Percentiles rank a stretch among this genome's conserved stretches.
Conservation (phyloP, 1,284 basidiomycete genomes). For the Ganoderma lucidum region DNA sequence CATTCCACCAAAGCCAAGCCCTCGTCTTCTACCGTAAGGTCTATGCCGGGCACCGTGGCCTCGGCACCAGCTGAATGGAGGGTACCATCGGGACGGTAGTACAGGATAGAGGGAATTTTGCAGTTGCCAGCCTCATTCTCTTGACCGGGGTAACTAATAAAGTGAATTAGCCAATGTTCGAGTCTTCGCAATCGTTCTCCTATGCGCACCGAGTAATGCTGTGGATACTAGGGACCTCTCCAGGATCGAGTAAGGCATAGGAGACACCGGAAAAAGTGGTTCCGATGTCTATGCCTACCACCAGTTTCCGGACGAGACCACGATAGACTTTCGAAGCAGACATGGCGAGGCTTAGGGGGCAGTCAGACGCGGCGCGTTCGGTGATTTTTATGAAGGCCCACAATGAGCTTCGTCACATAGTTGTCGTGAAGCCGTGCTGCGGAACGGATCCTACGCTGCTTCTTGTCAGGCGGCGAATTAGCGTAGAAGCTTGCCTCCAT, state of each 20-base stretch:
- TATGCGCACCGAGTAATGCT: slow-evolving; percentile 57
- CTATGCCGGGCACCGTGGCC: slow-evolving; percentile 49
- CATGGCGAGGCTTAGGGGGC: background rate
- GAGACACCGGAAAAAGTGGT: slow-evolving; percentile 62
- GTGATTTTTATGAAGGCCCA: background rate
- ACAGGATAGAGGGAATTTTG: slow-evolving; percentile 65
- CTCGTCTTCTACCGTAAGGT: slow-evolving; percentile 53
- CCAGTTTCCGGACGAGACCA: slow-evolving; percentile 47
- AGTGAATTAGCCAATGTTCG: too few species aligned
- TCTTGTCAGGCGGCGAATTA: background rate
- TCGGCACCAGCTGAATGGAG: slow-evolving; percentile 61
- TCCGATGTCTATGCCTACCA: slow-evolving; percentile 60
- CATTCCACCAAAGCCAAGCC: slow-evolving; percentile 58
- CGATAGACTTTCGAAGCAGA: slow-evolving; percentile 23
- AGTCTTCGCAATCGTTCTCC: too few species aligned
- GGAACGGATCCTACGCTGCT: background rate
- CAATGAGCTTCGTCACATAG: too few species aligned
- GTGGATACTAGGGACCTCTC: slow-evolving; percentile 54
- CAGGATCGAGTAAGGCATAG: slow-evolving; percentile 55
- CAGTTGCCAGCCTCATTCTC: slow-evolving; percentile 51
- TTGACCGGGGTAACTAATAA: too few species aligned
- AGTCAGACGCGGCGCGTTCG: too few species aligned
- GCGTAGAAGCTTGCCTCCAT: too few species aligned
- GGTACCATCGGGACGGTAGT: slow-evolving; percentile 54
- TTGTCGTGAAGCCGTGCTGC: background rate